These are phyloP conservation scores for Stellera chamaejasme DNA, from an alignment of 345 rosid genomes.

Conservation along the genomic window DNA sequence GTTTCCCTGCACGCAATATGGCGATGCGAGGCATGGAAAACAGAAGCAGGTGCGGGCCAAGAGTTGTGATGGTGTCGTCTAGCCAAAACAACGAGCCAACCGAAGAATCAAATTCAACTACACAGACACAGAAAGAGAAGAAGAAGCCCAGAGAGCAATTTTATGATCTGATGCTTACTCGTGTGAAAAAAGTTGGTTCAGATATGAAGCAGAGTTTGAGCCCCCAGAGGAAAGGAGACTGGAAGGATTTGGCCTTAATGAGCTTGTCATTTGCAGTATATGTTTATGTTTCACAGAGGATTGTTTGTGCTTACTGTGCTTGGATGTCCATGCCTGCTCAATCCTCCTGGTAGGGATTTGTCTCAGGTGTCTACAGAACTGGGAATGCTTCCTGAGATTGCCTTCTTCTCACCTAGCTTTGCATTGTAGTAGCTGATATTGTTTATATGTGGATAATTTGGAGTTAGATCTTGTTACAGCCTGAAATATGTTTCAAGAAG, in stretches of 20 bases:
- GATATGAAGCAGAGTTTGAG: conserved; percentile 34
- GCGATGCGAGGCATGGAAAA: conserved; percentile 11
- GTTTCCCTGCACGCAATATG: background rate
- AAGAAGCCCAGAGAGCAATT: conserved; percentile 10
- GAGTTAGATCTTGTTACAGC: no score
- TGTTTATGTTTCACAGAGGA: conserved; percentile 67
- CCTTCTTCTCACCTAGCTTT: no score
- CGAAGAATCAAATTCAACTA: conserved; percentile 10
- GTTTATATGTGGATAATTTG: no score
- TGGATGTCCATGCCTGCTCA: conserved; percentile 56
- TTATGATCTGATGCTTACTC: conserved; percentile 8
- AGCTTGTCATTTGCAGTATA: conserved; percentile 80
- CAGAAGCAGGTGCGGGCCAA: conserved; percentile 10
- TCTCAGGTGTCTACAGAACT: no score
- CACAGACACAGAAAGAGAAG: conserved; percentile 21
- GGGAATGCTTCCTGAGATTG: no score
- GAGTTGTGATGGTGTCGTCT: conserved; percentile 6
- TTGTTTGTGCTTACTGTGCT: conserved; percentile 71
- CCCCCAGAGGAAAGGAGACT: conserved; percentile 63
- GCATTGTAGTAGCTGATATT: no score
- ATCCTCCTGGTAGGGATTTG: conserved; percentile 42
- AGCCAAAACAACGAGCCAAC: conserved; percentile 20
- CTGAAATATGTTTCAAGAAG: no score
- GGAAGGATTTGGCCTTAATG: conserved; percentile 73
- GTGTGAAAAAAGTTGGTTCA: conserved; percentile 20